Base-by-base conservation (phyloP, 345 rosid species). In the Theobroma cacao region DNA sequence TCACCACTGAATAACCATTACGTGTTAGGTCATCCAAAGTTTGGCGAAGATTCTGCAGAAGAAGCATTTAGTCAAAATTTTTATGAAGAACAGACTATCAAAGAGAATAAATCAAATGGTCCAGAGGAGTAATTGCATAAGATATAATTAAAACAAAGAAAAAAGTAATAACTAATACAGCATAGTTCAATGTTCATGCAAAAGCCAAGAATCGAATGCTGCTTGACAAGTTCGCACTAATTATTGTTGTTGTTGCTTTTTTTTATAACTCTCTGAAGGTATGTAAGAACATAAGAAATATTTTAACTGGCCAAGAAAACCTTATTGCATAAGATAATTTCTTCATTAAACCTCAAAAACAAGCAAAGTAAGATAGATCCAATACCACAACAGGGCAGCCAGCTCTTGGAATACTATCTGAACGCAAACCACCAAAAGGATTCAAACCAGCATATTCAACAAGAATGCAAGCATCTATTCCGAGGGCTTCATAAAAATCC, bases 381-480 rank as follows among this genome's bases (percentile, higher is more conserved):
- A 52, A 73, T 92, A 95, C 99, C 98, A 93, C 85, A 24, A 93
- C 87, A 74, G 99, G 99, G 81, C 99, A 95, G 72, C 99, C 99
- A 85, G 99, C 99, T 86, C 88, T 91, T 12, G 99, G 99, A 79
- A 91, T 80, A 75, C 93, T 92, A 78, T 92, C 99, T 3, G 96
- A 82, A 40, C 97, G 96, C 79, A 90, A 77, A 80, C 97, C 98
- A 68, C 99, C 99, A 84, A 92, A 92, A 65, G 99, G 99, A 87
- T 95, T 95, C 65, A 95, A 78, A 84, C 99, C 99, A 83, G 99
- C 99, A 86, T 87, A 89, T 82, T 95, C 99, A 74, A 95, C 99
- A 36, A 95, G 95, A 80, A 95, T 80, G 80, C 99, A 95, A 43
- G 98, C 98, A 90, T 95, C 99, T 76, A 95, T 90, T 74, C 99